phyloP scores from a whole-genome alignment of 306 rosid species.

The Heteromeles arbutifolia region DNA sequence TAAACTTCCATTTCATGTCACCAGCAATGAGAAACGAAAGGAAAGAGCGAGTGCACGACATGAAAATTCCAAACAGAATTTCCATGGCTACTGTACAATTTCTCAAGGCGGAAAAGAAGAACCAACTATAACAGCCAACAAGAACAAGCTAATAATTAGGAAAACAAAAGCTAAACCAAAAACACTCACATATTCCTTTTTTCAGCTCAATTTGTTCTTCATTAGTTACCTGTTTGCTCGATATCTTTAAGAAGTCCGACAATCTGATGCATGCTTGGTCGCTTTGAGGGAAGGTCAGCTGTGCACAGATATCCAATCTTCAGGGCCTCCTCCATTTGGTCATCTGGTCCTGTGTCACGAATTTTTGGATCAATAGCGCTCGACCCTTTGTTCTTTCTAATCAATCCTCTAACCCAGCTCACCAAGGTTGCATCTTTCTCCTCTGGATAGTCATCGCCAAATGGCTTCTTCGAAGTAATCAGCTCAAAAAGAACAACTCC shows the following conservation, averaged over 20 bases:
- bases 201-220: slow-evolving; percentile 18
- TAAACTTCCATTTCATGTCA: slow-evolving; percentile 19
- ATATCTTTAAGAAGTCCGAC: slow-evolving; percentile 96
- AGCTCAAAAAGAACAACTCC: slow-evolving; percentile 90
- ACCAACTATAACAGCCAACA: slow-evolving; percentile 10
- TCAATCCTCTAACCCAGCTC: slow-evolving; percentile 80
- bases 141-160: slow-evolving; percentile 1
- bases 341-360: slow-evolving; percentile 48
- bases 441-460: slow-evolving; percentile 74
- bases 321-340: slow-evolving; percentile 85
- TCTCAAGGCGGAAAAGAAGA: slow-evolving; percentile 29
- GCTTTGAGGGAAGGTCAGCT: slow-evolving; percentile 83
- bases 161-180: slow-evolving; percentile 6
- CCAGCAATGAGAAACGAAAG: slow-evolving; percentile 16
- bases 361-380: slow-evolving; percentile 76
- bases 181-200: slow-evolving; percentile 4
- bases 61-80: slow-evolving; percentile 24
- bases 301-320: slow-evolving; percentile 95
- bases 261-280: slow-evolving; percentile 97
- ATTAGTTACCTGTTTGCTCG: slow-evolving; percentile 45
- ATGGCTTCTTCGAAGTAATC: slow-evolving; percentile 77
- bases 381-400: slow-evolving; percentile 58
- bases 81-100: slow-evolving; percentile 38
- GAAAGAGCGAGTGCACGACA: background rate
- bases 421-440: slow-evolving; percentile 74